Evolutionary conservation across 768 basidiomycete genomes (phyloP).

Genomic region (Mycena chlorophos): DNA sequence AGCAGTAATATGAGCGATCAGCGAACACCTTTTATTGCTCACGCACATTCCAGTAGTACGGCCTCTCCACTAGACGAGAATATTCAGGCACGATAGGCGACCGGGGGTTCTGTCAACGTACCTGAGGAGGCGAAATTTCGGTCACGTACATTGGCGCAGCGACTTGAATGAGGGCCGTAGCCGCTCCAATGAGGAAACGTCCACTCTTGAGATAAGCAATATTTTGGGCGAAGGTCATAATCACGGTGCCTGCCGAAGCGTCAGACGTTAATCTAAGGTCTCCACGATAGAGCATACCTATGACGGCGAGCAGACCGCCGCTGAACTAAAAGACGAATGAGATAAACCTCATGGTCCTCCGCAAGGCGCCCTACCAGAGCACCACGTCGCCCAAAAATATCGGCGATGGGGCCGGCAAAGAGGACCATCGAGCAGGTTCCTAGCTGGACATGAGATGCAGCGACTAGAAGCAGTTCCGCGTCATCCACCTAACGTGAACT

Average conservation of each 20-base stretch:
- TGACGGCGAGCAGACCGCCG: conserved; percentile 41
- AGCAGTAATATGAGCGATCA: background rate
- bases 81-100: background rate
- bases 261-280: conserved; percentile 1
- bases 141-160: conserved; percentile 51
- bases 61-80: conserved; percentile 44
- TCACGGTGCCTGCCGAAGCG: conserved; percentile 41
- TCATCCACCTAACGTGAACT: conserved; percentile 43
- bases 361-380: conserved; percentile 39
- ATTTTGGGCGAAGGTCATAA: conserved; percentile 45
- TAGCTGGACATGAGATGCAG: conserved; percentile 4
- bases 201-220: conserved; percentile 52
- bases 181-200: conserved; percentile 54
- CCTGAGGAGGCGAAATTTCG: conserved; percentile 60
- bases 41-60: conserved; percentile 51
- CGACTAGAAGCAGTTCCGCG: background rate
- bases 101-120: conserved; percentile 14
- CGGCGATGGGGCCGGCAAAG: conserved; percentile 43
- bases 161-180: conserved; percentile 47
- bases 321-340: conserved; percentile 30
- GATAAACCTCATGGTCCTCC: background rate
- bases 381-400: conserved; percentile 44
- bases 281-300: conserved; percentile 26
- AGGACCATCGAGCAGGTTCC: conserved; percentile 40
- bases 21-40: conserved; percentile 10